phyloP scores from a whole-genome alignment of 2,329 filamentous ascomycete genomes.

The Exophiala sp. region DNA sequence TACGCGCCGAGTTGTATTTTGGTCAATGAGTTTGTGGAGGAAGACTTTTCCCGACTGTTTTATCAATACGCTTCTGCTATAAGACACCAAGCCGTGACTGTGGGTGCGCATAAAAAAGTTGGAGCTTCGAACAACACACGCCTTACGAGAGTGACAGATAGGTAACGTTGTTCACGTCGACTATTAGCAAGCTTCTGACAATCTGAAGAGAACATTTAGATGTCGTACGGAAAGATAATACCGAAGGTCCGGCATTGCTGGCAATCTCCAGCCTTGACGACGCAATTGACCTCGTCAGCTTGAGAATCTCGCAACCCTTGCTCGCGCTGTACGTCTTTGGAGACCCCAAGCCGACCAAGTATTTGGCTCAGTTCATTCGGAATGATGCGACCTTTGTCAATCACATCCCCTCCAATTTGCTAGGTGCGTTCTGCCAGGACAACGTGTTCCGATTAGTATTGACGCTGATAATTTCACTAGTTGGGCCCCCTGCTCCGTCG shows the following conservation, averaged over 20 bases:
- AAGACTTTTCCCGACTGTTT: not conserved
- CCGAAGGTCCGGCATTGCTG: constrained; percentile 32
- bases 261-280: constrained; percentile 52
- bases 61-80: not conserved
- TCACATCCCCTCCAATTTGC: constrained; percentile 53
- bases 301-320: constrained; percentile 28
- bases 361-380: constrained; percentile 56
- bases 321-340: constrained; percentile 55
- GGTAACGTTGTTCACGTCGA: too few relatives aligned
- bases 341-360: constrained; percentile 51
- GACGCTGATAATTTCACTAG: not conserved
- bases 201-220: too few relatives aligned
- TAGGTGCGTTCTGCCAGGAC: constrained; percentile 38
- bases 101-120: too few relatives aligned
- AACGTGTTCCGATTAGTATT: not conserved
- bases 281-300: constrained; percentile 48
- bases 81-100: not conserved
- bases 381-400: constrained; percentile 54
- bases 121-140: too few relatives aligned
- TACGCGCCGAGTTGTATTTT: constrained; percentile 62
- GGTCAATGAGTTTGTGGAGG: constrained; percentile 58
- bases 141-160: too few relatives aligned
- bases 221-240: constrained; percentile 19
- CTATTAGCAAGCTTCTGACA: too few relatives aligned
- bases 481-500: constrained; percentile 8